These are phyloP conservation scores for Cladosporium sp. DNA, from an alignment of 2,329 filamentous ascomycete species.

Conservation along the genomic window DNA sequence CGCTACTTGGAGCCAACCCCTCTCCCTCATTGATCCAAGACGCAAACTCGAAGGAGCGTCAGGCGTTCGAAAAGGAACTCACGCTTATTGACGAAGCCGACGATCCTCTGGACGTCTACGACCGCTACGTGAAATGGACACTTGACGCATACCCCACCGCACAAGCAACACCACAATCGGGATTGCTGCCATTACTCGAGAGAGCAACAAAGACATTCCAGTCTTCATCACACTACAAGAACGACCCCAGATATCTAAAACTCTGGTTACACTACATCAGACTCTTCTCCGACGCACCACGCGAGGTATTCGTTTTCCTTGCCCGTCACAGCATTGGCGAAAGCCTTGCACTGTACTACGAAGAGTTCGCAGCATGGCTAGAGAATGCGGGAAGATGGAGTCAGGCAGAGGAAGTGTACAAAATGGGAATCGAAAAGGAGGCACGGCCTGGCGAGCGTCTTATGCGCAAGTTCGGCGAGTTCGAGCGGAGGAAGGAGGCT, in stretches of 20 bases:
- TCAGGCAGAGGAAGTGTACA: conserved; percentile 92
- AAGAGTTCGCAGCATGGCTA: conserved; percentile 92
- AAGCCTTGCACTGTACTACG: conserved; percentile 84
- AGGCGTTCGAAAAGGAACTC: conserved; percentile 82
- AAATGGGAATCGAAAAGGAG: conserved; percentile 81
- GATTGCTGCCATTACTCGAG: conserved; percentile 82
- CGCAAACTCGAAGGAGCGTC: conserved; percentile 72
- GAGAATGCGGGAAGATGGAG: conserved; percentile 78
- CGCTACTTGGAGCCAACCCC: conserved; percentile 31
- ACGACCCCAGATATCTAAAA: conserved; percentile 89
- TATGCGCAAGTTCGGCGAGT: conserved; percentile 86
- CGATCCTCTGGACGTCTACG: conserved; percentile 91
- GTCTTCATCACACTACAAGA: conserved; percentile 81
- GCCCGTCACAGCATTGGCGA: conserved; percentile 86
- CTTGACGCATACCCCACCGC: conserved; percentile 91
- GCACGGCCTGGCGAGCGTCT: conserved; percentile 78
- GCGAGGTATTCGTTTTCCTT: conserved; percentile 88
- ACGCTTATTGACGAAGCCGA: conserved; percentile 77
- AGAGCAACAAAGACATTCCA: conserved; percentile 89
- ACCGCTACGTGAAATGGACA: conserved; percentile 96
- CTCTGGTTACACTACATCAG: conserved; percentile 93
- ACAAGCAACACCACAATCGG: conserved; percentile 87
- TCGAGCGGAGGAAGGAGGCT: conserved; percentile 72
- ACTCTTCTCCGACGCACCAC: conserved; percentile 86
- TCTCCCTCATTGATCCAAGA: conserved; percentile 67